Evolutionary conservation across 2,329 filamentous ascomycete species (phyloP).

Genomic region (Sporothrix variecibatus): DNA sequence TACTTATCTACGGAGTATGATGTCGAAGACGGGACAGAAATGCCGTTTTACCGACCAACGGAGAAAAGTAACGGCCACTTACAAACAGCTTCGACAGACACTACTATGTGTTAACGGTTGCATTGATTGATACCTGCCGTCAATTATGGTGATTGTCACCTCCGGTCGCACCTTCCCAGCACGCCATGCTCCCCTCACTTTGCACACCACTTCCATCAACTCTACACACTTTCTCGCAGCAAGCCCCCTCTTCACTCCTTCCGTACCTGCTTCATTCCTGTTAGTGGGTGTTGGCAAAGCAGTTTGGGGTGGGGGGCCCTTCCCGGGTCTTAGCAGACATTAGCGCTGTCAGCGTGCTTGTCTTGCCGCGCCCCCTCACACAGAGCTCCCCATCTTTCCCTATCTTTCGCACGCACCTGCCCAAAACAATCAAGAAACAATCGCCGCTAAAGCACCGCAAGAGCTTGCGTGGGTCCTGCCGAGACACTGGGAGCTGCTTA

Average conservation of each 20-base stretch:
- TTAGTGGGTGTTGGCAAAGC: background rate
- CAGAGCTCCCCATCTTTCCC: too few relatives aligned
- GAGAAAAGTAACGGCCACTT: background rate
- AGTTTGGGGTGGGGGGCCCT: too few relatives aligned
- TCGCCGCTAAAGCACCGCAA: background rate
- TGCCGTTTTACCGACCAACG: background rate
- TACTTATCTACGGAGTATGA: background rate
- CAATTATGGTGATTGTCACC: background rate
- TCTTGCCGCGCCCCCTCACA: too few relatives aligned
- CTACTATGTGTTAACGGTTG: background rate
- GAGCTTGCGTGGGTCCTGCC: conserved; percentile 4
- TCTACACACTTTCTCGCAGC: background rate
- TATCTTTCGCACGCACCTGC: conserved; percentile 18
- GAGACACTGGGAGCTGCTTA: background rate
- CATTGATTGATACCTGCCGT: background rate
- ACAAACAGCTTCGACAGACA: background rate
- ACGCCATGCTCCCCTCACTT: conserved; percentile 5
- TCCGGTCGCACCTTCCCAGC: background rate
- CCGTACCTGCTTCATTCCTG: conserved; percentile 7
- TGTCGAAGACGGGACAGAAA: background rate
- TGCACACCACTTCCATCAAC: too few relatives aligned
- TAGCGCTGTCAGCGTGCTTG: background rate
- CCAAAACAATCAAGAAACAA: conserved; percentile 5
- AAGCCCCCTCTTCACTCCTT: background rate
- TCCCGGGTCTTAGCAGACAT: background rate